Conservation (phyloP, 352 stramenopile genomes). For the Phytophthora hibernalis region DNA sequence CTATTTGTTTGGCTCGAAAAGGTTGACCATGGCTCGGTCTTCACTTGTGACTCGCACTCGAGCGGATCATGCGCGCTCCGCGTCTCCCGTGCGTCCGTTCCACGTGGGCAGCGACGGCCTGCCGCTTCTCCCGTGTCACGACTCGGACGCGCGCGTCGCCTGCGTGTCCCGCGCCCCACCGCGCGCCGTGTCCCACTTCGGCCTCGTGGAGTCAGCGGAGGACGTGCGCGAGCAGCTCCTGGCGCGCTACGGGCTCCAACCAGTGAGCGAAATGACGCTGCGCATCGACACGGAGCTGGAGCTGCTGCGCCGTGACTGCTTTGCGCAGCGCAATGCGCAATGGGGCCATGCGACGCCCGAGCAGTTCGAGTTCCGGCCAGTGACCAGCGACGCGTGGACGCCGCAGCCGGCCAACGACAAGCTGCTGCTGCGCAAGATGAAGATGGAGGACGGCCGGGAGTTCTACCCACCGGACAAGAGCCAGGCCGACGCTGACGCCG, state of each 20-base stretch:
- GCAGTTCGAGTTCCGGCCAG: conserved; percentile 47
- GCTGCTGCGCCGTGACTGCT: conserved; percentile 74
- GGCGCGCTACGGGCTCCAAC: neutral
- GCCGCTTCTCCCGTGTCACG: conserved; percentile 41
- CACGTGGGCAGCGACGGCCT: conserved; percentile 40
- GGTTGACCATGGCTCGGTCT: conserved; percentile 28
- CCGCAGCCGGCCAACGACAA: conserved; percentile 49
- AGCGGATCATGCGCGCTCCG: conserved; percentile 23
- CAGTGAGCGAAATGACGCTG: conserved; percentile 73
- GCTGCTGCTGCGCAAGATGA: conserved; percentile 45
- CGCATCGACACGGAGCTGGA: conserved; percentile 83
- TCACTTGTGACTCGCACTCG: conserved; percentile 40
- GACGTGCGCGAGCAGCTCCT: conserved; percentile 55
- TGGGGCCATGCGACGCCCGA: conserved; percentile 66
- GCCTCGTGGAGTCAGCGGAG: conserved; percentile 21
- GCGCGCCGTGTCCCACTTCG: conserved; percentile 38
- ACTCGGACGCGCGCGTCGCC: conserved; percentile 13
- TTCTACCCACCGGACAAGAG: conserved; percentile 27
- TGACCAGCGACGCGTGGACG: conserved; percentile 40
- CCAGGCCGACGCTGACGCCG: conserved; percentile 19
- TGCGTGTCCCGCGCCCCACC: neutral
- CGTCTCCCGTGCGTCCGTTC: conserved; percentile 22
- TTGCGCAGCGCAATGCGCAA: conserved; percentile 75
- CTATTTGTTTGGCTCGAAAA: conserved; percentile 30
- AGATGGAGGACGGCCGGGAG: conserved; percentile 33